Evolutionary conservation across 371 early-diverging fungal genomes (phyloP).

Genomic region (Scutellospora calospora): DNA sequence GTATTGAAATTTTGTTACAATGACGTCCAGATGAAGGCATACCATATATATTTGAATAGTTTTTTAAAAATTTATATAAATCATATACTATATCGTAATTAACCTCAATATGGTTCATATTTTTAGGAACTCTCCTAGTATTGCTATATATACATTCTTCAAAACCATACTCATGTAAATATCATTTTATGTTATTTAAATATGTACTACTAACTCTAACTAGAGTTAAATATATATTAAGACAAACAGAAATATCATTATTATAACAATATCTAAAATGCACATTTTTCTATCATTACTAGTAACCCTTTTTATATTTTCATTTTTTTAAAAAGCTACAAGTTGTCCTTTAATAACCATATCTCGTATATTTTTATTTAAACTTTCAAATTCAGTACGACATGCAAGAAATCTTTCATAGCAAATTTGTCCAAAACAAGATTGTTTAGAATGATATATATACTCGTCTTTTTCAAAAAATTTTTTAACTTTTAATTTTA

Average conservation of each 20-base stretch:
- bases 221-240: background rate
- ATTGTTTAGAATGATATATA: background rate
- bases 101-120: background rate
- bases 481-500: background rate
- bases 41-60: background rate
- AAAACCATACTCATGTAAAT: slow-evolving; percentile 12
- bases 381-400: too few relatives aligned
- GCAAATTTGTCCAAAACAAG: too few relatives aligned
- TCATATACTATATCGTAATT: background rate
- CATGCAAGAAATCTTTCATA: too few relatives aligned
- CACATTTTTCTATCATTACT: background rate
- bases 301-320: background rate
- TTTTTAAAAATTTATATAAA: background rate
- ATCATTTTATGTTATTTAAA: background rate
- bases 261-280: background rate
- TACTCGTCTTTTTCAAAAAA: background rate
- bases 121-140: background rate
- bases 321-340: background rate
- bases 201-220: background rate
- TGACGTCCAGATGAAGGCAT: background rate
- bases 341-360: too few relatives aligned
- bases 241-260: background rate
- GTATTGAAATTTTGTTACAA: background rate
- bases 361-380: too few relatives aligned
- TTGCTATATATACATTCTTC: background rate